phyloP scores from a whole-genome alignment of 768 basidiomycete species.

The Hypholoma sublateritium region DNA sequence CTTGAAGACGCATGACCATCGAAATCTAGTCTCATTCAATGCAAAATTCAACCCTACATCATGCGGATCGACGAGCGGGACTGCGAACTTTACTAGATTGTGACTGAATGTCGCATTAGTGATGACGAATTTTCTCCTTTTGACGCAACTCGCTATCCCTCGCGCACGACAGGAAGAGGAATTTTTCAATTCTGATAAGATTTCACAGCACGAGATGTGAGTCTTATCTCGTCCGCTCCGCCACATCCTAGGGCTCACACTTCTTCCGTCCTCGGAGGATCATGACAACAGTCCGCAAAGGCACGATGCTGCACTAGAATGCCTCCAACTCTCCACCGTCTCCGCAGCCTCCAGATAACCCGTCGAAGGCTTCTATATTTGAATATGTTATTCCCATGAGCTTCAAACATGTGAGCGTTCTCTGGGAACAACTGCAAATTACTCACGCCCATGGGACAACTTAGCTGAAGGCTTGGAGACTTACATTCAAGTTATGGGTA shows the following conservation, averaged over 20 bases:
- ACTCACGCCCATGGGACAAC: not conserved
- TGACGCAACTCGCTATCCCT: slow-evolving; percentile 1
- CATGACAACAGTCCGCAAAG: not conserved
- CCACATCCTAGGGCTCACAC: not conserved
- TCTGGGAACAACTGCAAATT: not conserved
- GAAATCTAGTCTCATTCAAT: not conserved
- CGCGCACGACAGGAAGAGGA: not conserved
- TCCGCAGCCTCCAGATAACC: not conserved
- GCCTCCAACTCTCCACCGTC: not conserved
- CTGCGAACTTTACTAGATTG: too few relatives aligned
- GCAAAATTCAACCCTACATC: not conserved
- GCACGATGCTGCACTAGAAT: not conserved
- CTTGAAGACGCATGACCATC: not conserved
- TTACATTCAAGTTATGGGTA: not conserved
- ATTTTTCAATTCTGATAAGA: not conserved
- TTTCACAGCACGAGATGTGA: not conserved
- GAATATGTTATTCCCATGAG: not conserved
- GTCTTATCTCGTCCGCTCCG: not conserved
- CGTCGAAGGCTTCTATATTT: not conserved
- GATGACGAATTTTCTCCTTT: not conserved
- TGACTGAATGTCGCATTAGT: not conserved
- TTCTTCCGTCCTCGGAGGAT: slow-evolving; percentile 7
- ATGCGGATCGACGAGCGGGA: not conserved
- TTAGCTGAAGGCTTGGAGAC: not conserved
- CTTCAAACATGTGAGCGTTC: slow-evolving; percentile 4